Conservation (phyloP, 1,284 basidiomycete genomes). For the Rhodofomes roseus region DNA sequence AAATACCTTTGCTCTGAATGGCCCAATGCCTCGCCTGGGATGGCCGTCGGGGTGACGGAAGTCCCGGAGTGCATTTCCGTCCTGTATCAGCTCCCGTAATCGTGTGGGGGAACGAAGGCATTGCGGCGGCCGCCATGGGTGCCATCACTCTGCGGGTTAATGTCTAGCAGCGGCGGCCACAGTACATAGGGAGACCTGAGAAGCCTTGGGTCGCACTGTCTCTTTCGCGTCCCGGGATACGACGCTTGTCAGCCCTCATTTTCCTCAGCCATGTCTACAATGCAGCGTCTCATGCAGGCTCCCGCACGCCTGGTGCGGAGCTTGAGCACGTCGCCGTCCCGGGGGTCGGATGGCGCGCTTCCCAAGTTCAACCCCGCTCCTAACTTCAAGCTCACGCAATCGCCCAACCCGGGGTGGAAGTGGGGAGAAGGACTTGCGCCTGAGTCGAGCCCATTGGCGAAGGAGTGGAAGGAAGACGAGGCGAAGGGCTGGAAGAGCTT, state of each 20-base stretch:
- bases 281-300: conserved; percentile 5
- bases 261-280: background rate
- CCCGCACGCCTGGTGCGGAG: conserved; percentile 5
- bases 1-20: background rate
- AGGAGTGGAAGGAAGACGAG: conserved; percentile 32
- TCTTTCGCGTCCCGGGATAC: background rate
- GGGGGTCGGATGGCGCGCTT: conserved; percentile 2
- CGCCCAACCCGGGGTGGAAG: conserved; percentile 52
- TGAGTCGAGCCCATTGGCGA: conserved; percentile 23
- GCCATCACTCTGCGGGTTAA: background rate
- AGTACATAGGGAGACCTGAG: conserved; percentile 5
- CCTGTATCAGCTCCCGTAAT: background rate
- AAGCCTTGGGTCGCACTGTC: background rate
- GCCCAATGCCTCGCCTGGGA: background rate
- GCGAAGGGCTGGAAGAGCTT: conserved; percentile 36
- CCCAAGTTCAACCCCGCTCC: conserved; percentile 31
- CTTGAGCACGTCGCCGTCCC: conserved; percentile 3
- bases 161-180: background rate
- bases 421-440: conserved; percentile 46
- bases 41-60: background rate
- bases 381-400: conserved; percentile 39
- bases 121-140: conserved; percentile 1
- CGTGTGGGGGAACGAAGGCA: background rate
- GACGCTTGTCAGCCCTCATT: background rate
- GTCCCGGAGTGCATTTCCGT: background rate